These are phyloP conservation scores for Ilex paraguariensis DNA, from an alignment of 305 asterid species.

Conservation along the genomic window DNA sequence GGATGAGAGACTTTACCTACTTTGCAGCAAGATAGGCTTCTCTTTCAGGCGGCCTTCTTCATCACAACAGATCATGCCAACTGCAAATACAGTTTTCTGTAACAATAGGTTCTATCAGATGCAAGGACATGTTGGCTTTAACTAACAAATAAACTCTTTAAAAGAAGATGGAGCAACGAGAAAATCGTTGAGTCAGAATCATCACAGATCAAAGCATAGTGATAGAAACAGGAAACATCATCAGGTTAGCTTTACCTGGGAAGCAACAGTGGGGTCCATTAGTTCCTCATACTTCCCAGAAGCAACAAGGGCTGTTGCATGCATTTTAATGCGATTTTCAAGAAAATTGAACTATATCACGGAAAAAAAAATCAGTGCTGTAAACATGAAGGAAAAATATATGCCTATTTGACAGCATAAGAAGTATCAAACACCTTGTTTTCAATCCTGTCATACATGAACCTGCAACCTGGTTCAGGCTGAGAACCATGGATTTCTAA, in stretches of 20 bases:
- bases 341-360: conserved; percentile 67
- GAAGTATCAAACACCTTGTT: conserved; percentile 61
- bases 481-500: conserved; percentile 42
- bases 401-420: neutral
- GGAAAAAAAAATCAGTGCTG: conserved; percentile 18
- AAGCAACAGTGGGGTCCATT: conserved; percentile 86
- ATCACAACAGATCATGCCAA: conserved; percentile 96
- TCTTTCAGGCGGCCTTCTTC: conserved; percentile 98
- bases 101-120: conserved; percentile 16
- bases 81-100: conserved; percentile 81
- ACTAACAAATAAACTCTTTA: no score
- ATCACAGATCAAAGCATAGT: no score
- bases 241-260: conserved; percentile 46
- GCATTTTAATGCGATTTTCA: conserved; percentile 55
- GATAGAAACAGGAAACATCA: no score
- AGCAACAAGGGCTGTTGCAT: conserved; percentile 49
- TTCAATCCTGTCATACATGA: conserved; percentile 92
- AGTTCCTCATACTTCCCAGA: conserved; percentile 71
- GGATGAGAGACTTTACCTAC: conserved; percentile 49
- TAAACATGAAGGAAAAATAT: conserved; percentile 13
- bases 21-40: conserved; percentile 83
- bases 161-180: no score
- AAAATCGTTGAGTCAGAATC: no score
- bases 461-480: conserved; percentile 80
- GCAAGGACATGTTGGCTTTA: conserved; percentile 4